Percentiles rank a stretch among this genome's conserved stretches.
phyloP scores from a whole-genome alignment of 192 early-diverging fungal genomes.

The Backusella mclennaniae region DNA sequence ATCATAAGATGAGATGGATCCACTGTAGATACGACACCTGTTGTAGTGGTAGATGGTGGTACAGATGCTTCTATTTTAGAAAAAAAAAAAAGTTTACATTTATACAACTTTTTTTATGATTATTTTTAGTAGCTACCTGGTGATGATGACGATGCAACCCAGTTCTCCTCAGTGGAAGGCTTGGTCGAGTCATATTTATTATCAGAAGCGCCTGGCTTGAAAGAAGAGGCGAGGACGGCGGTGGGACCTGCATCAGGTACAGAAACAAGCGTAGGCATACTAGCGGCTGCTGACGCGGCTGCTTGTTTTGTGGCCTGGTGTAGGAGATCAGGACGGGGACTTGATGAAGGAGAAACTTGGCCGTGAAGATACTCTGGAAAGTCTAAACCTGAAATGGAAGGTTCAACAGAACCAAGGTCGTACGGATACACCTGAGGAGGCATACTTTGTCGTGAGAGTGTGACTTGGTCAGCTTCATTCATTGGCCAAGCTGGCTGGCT shows the following conservation, averaged over 20 bases:
- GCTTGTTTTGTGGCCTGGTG: neutral
- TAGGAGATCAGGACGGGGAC: slow-evolving; percentile 3
- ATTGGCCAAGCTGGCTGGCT: neutral
- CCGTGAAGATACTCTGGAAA: slow-evolving; percentile 28
- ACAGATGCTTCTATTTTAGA: neutral
- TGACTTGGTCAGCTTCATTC: neutral
- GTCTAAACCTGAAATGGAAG: slow-evolving; percentile 10
- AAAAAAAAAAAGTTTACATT: neutral
- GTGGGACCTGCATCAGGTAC: slow-evolving; percentile 34
- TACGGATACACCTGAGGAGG: slow-evolving; percentile 21
- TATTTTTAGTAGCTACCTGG: neutral
- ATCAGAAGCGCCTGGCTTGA: neutral
- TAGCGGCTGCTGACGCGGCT: neutral
- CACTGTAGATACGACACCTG: slow-evolving; percentile 9
- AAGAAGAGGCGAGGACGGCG: slow-evolving; percentile 16
- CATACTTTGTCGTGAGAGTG: slow-evolving; percentile 24
- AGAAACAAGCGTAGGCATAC: slow-evolving; percentile 20
- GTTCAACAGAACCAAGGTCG: neutral
- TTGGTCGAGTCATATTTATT: neutral
- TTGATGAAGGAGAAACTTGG: slow-evolving; percentile 18
- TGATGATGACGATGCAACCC: neutral
- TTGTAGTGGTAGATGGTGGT: neutral
- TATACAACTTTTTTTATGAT: neutral
- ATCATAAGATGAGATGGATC: slow-evolving; percentile 28
- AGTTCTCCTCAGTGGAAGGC: neutral